Base-by-base conservation (phyloP, 2,329 filamentous ascomycete species). In the Bipolaris victoriae region DNA sequence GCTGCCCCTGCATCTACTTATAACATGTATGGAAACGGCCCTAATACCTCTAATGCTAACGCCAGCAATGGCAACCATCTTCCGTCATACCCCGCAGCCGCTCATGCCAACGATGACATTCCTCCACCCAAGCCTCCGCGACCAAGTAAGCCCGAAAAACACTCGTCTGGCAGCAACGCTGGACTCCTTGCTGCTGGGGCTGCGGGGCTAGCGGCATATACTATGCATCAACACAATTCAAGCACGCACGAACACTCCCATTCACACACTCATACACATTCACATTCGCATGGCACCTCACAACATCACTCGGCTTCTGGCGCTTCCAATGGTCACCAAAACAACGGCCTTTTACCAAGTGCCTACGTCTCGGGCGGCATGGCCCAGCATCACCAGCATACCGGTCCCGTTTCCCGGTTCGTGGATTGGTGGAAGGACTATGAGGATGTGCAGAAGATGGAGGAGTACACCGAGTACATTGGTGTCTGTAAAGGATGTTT, bases 401-500 rank as follows among this genome's bases (percentile, higher is more conserved):
- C 79, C 43, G 85, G 85, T 0, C 83, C 86, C 0, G 77, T 88
- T 1, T 79, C 78, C 36, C 82, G 78, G 48, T 79, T 87, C 29
- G 79, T 85, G 37, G 83, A 85, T 65, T 88, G 82, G 79, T 88
- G 83, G 83, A 86, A 81, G 68, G 86, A 85, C 60, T 81, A 85
- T 1, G 85, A 88, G 60, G 86, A 86, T n/a, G 85, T 88, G 0
- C 82, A 81, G 16, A 83, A 83, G 68, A 88, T 87, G 77, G 86
- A 89, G 71, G 86, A 88, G 68, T 89, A 89, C 66, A 88, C 86
- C 1, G 85, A 89, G 72, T 83, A 84, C 57, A 88, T 88, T 64
- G 86, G 86, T 20, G 83, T 88, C 2, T 89, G 86, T 76, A 86
- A 82, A 61, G 78, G 86, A 64, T 89, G 86, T 70, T 89, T 89